These are phyloP conservation scores for Arctium lappa DNA, from an alignment of 129 eudicot species.

Conservation along the genomic window DNA sequence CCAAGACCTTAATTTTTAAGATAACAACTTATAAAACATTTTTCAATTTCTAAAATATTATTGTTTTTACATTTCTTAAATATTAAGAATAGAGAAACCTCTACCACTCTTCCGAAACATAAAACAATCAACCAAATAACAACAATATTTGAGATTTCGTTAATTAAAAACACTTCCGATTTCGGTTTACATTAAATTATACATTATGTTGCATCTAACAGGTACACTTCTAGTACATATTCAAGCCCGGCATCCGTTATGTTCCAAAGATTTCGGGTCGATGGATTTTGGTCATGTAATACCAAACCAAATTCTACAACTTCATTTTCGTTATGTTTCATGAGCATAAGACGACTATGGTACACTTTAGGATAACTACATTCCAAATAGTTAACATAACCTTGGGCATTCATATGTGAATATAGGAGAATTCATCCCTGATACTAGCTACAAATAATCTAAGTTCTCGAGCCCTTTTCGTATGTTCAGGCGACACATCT, in stretches of 20 bases:
- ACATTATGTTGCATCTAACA: not conserved
- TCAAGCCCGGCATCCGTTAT: too few relatives aligned
- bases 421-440: slow-evolving; percentile 24
- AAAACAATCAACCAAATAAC: not conserved
- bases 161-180: not conserved
- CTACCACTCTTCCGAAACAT: not conserved
- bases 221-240: not conserved
- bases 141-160: too few relatives aligned
- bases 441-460: slow-evolving; percentile 56
- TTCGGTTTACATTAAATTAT: not conserved
- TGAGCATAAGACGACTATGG: not conserved
- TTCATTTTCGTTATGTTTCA: not conserved
- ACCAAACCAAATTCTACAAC: not conserved
- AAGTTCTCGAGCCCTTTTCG: slow-evolving; percentile 53
- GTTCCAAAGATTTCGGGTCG: not conserved
- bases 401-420: not conserved
- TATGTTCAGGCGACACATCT: slow-evolving; percentile 65
- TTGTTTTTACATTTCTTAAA: too few relatives aligned
- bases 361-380: not conserved
- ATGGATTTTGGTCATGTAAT: not conserved
- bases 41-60: too few relatives aligned
- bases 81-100: not conserved
- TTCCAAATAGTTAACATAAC: not conserved
- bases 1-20: not conserved
- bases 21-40: too few relatives aligned